Conservation (phyloP, 129 eudicot genomes). For the Escallonia rubra region DNA sequence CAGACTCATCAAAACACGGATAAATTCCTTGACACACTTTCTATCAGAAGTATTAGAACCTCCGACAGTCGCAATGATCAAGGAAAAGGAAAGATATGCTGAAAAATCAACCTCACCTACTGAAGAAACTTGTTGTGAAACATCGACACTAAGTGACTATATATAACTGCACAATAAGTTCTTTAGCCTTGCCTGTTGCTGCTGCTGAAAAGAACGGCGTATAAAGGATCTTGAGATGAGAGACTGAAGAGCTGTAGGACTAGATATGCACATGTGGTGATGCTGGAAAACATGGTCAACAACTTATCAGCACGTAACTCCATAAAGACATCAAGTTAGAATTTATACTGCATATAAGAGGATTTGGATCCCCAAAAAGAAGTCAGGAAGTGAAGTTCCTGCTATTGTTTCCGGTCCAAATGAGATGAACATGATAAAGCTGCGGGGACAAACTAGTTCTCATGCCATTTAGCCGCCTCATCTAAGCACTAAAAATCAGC, state of each 20-base stretch:
- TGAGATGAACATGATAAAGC: too few species aligned
- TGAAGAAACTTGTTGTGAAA: not conserved
- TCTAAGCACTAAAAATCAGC: too few species aligned
- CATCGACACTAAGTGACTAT: too few species aligned
- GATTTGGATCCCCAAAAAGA: not conserved
- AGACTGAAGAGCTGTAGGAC: slow-evolving; percentile 49
- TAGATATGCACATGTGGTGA: slow-evolving; percentile 52
- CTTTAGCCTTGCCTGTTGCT: slow-evolving; percentile 64
- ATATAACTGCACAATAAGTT: not conserved
- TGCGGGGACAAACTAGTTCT: too few species aligned
- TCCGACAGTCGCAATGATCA: not conserved
- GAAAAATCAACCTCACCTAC: not conserved
- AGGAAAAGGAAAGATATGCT: not conserved
- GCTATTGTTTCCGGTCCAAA: too few species aligned
- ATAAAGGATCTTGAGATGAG: slow-evolving; percentile 50
- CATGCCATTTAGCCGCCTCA: too few species aligned
- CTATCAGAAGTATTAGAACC: too few species aligned
- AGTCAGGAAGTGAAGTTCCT: too few species aligned
- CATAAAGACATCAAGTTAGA: not conserved
- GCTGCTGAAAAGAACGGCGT: slow-evolving; percentile 57
- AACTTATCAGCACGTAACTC: not conserved
- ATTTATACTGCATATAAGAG: not conserved
- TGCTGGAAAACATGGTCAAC: slow-evolving; percentile 38
- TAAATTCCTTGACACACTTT: too few species aligned
- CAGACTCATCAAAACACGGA: too few species aligned